Conservation (phyloP, 2,329 filamentous ascomycete species). For the Colletotrichum neosansevieriae region DNA sequence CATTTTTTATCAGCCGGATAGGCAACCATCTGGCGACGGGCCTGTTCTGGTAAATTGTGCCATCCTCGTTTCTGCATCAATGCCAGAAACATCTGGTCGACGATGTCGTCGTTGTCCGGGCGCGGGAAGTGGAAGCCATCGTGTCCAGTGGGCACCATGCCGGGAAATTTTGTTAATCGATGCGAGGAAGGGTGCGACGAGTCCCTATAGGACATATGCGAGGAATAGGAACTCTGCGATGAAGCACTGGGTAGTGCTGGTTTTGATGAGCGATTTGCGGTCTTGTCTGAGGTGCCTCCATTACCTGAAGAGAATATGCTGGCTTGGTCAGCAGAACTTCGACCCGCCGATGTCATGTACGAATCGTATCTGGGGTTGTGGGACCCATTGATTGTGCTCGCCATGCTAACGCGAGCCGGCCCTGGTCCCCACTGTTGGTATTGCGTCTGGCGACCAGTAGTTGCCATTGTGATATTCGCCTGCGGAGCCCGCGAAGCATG, state of each 20-base stretch:
- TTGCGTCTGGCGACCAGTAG: conserved; percentile 77
- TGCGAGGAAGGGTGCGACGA: conserved; percentile 64
- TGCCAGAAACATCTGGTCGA: conserved; percentile 91
- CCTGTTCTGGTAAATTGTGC: conserved; percentile 96
- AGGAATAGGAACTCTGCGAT: conserved; percentile 67
- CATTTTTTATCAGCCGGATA: conserved; percentile 97
- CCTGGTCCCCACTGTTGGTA: conserved; percentile 79
- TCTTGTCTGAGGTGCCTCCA: conserved; percentile 56
- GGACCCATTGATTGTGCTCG: conserved; percentile 62
- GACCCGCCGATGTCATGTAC: conserved; percentile 69
- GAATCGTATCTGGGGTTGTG: conserved; percentile 74
- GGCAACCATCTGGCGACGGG: conserved; percentile 93
- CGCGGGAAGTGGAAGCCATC: conserved; percentile 74
- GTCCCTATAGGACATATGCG: conserved; percentile 52
- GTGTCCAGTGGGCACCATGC: conserved; percentile 49
- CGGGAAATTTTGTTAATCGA: conserved; percentile 67
- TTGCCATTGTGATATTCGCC: conserved; percentile 77
- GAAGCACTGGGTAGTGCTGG: conserved; percentile 67
- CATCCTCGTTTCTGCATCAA: conserved; percentile 98
- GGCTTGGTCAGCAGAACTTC: conserved; percentile 65
- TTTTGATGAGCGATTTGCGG: conserved; percentile 60
- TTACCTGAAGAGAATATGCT: conserved; percentile 72
- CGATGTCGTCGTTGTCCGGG: conserved; percentile 83
- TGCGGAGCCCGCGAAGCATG: conserved; percentile 69
- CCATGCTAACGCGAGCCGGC: conserved; percentile 65